These are phyloP conservation scores for Nemania serpens DNA, from an alignment of 2,329 filamentous ascomycete species.

Conservation along the genomic window DNA sequence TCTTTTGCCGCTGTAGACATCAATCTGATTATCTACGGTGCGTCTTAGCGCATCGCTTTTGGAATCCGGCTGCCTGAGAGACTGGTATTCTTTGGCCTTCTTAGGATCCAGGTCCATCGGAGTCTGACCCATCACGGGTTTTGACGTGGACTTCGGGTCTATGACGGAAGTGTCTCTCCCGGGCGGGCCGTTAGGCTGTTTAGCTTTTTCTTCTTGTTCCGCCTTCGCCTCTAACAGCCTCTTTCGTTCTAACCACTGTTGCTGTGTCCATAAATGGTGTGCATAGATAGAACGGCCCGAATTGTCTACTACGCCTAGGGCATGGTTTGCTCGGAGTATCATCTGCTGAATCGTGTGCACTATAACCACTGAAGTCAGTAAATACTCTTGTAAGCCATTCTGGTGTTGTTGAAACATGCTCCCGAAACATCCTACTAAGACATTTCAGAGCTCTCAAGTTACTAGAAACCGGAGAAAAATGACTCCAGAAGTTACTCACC, in stretches of 20 bases:
- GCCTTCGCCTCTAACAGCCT: not conserved
- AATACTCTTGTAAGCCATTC: no score
- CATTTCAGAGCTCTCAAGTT: no score
- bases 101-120: not conserved
- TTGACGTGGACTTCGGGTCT: not conserved
- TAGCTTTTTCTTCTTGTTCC: not conserved
- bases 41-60: not conserved
- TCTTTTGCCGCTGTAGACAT: no score
- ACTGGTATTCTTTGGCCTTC: not conserved
- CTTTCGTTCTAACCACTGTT: not conserved
- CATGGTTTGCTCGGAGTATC: not conserved
- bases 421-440: no score
- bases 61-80: not conserved
- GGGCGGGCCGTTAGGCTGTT: no score
- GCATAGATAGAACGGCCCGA: not conserved
- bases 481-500: no score
- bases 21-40: no score
- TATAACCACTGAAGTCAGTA: no score
- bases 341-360: conserved; percentile 1
- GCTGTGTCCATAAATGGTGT: not conserved
- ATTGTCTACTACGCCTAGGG: not conserved
- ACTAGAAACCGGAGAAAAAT: no score
- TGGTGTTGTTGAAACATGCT: no score
- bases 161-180: no score
- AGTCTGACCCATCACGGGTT: not conserved